These are phyloP conservation scores for Nannochloropsis oceanica DNA, from an alignment of 108 stramenopile species.

Conservation along the genomic window DNA sequence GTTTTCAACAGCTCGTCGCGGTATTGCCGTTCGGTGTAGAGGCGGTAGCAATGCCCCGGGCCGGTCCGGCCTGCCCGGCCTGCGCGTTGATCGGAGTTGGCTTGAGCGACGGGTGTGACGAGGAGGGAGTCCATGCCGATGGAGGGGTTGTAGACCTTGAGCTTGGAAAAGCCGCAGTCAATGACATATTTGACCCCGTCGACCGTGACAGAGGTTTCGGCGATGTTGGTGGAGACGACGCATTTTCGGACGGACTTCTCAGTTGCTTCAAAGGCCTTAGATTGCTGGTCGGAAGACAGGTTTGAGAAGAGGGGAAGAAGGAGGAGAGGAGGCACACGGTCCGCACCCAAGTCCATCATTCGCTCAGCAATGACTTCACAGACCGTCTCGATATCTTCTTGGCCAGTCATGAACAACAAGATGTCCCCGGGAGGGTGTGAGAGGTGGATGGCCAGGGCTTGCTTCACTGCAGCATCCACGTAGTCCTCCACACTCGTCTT, in stretches of 20 bases:
- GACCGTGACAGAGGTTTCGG: slow-evolving; percentile 94
- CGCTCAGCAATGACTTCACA: slow-evolving; percentile 72
- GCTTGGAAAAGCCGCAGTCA: slow-evolving; percentile 90
- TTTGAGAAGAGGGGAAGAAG: slow-evolving; percentile 97
- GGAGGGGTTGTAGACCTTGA: slow-evolving; percentile 98
- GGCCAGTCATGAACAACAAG: slow-evolving; percentile 98
- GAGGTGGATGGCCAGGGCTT: slow-evolving; percentile 91
- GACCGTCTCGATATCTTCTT: slow-evolving; percentile 97
- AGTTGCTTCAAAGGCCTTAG: slow-evolving; percentile 90
- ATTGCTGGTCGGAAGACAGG: slow-evolving; percentile 92
- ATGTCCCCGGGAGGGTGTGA: slow-evolving; percentile 92
- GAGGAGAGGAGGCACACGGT: slow-evolving; percentile 68
- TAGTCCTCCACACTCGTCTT: slow-evolving; percentile 87
- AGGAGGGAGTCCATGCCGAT: slow-evolving; percentile 98
- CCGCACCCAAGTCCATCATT: slow-evolving; percentile 55
- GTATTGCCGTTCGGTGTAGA: slow-evolving; percentile 91
- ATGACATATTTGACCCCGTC: slow-evolving; percentile 88
- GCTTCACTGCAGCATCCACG: slow-evolving; percentile 95
- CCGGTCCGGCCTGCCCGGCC: slow-evolving; percentile 94
- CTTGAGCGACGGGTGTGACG: slow-evolving; percentile 84
- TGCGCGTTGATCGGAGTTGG: slow-evolving; percentile 91
- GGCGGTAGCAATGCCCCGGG: slow-evolving; percentile 85
- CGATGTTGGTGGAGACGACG: slow-evolving; percentile 96
- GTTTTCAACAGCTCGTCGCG: slow-evolving; percentile 82
- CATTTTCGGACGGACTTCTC: slow-evolving; percentile 80